These are phyloP conservation scores for Starmerella roubikii DNA, from an alignment of 805 yeast genomes.

Conservation along the genomic window DNA sequence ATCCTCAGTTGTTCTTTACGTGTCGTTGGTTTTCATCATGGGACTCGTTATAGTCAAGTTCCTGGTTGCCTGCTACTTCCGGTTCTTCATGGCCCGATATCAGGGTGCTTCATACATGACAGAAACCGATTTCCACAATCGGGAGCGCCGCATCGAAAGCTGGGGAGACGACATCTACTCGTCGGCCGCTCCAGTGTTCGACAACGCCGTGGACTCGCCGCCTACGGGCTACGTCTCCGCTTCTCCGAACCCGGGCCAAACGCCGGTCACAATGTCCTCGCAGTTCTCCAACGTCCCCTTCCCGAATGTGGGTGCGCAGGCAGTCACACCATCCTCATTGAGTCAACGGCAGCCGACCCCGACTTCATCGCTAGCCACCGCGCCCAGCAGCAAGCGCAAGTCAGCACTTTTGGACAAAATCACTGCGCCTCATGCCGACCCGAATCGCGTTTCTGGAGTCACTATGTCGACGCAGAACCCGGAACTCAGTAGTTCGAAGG, in stretches of 20 bases:
- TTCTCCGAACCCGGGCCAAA: not conserved
- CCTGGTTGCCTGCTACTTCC: conserved; percentile 73
- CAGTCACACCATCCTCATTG: not conserved
- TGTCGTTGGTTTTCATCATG: conserved; percentile 72
- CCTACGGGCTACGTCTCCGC: no score
- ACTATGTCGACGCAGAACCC: conserved; percentile 27
- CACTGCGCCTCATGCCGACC: conserved; percentile 9
- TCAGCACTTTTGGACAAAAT: conserved; percentile 17
- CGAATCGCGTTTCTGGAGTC: conserved; percentile 13
- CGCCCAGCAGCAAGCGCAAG: conserved; percentile 10
- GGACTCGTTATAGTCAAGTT: conserved; percentile 69
- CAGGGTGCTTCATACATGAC: conserved; percentile 68
- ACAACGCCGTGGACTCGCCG: not conserved
- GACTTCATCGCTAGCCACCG: no score
- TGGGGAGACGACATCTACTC: conserved; percentile 62
- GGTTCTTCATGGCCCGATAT: conserved; percentile 61
- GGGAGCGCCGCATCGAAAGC: conserved; percentile 58
- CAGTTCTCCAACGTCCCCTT: conserved; percentile 1
- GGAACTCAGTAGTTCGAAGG: conserved; percentile 22
- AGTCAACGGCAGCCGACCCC: no score
- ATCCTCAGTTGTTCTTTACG: conserved; percentile 64
- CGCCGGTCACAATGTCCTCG: conserved; percentile 7
- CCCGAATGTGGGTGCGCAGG: conserved; percentile 8
- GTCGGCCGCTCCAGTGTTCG: conserved; percentile 16
- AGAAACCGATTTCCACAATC: conserved; percentile 42